Base-by-base conservation (phyloP, 1,284 basidiomycete genomes). In the Rhodotorula glutinis region DNA sequence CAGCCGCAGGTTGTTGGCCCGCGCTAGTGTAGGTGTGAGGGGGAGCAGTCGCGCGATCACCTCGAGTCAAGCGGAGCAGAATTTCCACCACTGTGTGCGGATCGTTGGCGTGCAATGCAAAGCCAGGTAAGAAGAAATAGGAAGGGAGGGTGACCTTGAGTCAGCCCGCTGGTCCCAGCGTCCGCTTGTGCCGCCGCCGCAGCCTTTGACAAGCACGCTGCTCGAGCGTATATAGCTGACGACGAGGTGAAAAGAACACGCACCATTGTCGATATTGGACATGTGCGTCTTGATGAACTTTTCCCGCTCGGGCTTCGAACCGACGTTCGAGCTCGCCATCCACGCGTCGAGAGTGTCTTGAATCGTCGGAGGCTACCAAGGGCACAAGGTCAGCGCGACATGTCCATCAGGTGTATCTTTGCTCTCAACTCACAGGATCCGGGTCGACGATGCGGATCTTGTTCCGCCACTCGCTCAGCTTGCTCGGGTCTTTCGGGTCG, bases 361-460 rank as follows among this genome's bases (percentile, higher is more conserved):
- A 53, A 98, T 89, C 4, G 93, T 97, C 43, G 92, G 92, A 29
- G 92, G 87, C 90, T 93, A 75, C 21, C 10, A 5, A 40, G 14
- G 4, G 3, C 21, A 52, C 66, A 63, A 14, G 27, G 53, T 60
- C 29, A 54, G 23, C 13, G 9, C 2, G 21, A 8, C 38, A 9
- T 0, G 23, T n/a, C 23, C 13, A 11, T 16, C 7, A 11, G 21
- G 21, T 4, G 44, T 23, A n/a, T 46, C 16, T 41, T 9, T 19
- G 21, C 19, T 83, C 88, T 75, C 77, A 23, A 83, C 89, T 75
- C 77, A 95, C 92, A 57, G 92, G 90, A 81, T 98, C 95, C 61
- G 95, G 94, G 81, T 98, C 93, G 52, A 87, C 84, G 44, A 98
- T 90, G 62, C 87, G 84, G 65, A 98, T 89, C 80, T 94, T 95